These are phyloP conservation scores for Filosporella fistucella DNA, from an alignment of 495 filamentous ascomycete species.

Conservation along the genomic window DNA sequence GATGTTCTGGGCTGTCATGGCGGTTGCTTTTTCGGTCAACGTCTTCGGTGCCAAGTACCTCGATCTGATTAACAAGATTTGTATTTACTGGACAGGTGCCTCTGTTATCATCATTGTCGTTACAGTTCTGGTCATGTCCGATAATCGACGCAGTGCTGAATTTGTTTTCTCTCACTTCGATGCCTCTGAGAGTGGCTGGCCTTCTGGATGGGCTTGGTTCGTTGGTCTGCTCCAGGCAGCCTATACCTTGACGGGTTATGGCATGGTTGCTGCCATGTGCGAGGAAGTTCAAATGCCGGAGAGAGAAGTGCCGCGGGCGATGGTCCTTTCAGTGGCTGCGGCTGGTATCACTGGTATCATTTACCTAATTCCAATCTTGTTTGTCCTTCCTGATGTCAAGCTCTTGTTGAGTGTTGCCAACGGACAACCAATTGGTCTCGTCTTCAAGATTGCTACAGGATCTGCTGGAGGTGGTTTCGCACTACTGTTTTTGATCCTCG, in stretches of 20 bases:
- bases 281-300: slow-evolving; percentile 52
- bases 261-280: slow-evolving; percentile 56
- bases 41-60: slow-evolving; percentile 53
- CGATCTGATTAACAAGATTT: slow-evolving; percentile 63
- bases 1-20: slow-evolving; percentile 60
- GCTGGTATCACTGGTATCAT: slow-evolving; percentile 56
- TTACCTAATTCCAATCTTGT: slow-evolving; percentile 59
- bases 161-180: slow-evolving; percentile 64
- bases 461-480: slow-evolving; percentile 62
- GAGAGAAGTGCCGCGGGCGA: slow-evolving; percentile 53
- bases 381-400: slow-evolving; percentile 50
- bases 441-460: slow-evolving; percentile 56
- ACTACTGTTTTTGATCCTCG: slow-evolving; percentile 66
- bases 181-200: slow-evolving; percentile 51
- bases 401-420: slow-evolving; percentile 46
- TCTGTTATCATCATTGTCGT: slow-evolving; percentile 59
- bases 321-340: slow-evolving; percentile 54
- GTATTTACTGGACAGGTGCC: slow-evolving; percentile 60
- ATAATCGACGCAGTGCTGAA: slow-evolving; percentile 41
- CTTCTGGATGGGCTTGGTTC: slow-evolving; percentile 47
- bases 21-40: slow-evolving; percentile 52
- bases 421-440: slow-evolving; percentile 52
- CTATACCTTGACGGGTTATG: slow-evolving; percentile 53
- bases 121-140: slow-evolving; percentile 53
- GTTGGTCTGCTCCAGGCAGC: slow-evolving; percentile 43